Evolutionary conservation across 306 rosid species (phyloP), one percentile per base, ranked within the genome.

Genomic region (Carpinus fangiana): DNA sequence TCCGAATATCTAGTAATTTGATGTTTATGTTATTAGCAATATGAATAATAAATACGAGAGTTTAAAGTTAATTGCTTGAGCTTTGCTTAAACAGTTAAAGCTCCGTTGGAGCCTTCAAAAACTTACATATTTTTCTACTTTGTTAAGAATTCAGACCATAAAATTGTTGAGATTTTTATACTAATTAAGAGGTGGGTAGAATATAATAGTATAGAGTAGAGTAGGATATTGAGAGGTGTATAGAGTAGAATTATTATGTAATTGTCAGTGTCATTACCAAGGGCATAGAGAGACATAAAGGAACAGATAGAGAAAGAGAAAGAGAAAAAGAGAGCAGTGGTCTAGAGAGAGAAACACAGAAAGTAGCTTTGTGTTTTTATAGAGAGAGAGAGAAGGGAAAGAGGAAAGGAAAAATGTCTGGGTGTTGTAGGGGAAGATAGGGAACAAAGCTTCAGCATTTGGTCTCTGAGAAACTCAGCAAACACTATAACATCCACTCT

Each of bases 401-500:
- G 80, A 73, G 56, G 52, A 50, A 50, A 31, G 43, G 75, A n/a
- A 72, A 70, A 12, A 57, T 77, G 90, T 85, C 88, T 75, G 82
- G 84, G 50, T 34, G 70, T 77, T 85, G 89, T 85, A 73, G 91
- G 87, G 89, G 79, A 80, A 75, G 84, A 61, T 61, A 83, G 89
- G 91, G 87, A 82, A 81, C 91, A 88, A 67, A 75, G 78, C 74
- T 72, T 78, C 86, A 78, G 89, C 87, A 78, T 87, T 83, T 80
- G 88, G 93, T 89, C 91, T 78, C 88, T 87, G 74, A 14, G 62
- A 59, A 52, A 80, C 87, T 82, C 54, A 70, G 82, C 89, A 84
- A 21, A 73, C 67, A 75, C 28, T 53, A 20, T 14, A 21, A 53
- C 41, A 18, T 10, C 52, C 67, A 26, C 41, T 41, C 84, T 76